Evolutionary conservation across 1,284 basidiomycete genomes (phyloP), one percentile per base, ranked within the genome.

Genomic region (Ustilago curta): DNA sequence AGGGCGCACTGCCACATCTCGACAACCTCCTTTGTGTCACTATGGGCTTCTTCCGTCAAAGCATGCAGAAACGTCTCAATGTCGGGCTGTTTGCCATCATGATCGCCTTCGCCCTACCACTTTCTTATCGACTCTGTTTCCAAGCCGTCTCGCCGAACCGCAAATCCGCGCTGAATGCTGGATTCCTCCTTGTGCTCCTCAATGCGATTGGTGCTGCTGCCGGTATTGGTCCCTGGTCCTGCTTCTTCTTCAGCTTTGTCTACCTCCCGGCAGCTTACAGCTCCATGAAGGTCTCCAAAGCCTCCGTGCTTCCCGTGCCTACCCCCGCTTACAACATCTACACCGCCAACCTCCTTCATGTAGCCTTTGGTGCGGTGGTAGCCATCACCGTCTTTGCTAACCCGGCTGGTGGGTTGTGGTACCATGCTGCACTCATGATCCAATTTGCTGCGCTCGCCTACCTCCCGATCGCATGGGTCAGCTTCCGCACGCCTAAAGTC

Each of bases 121-220:
- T 71, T 3, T 60, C 59, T 14, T 65, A 69, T 21, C 70, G 70
- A 23, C 74, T 76, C 54, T 69, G 56, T 25, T 76, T 72, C 63
- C 69, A 72, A 37, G 69, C 74, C 1, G 74, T 72, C 25, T 76
- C 74, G 43, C 74, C 74, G 0, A 76, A 76, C 35, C 65, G 74
- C 59, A 76, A 72, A 37, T 66, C 74, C 1, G 8, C 39, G 2
- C 39, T 76, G 51, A 66, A 70, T 40, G 53, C 62, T n/a, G 74
- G 64, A 4, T 0, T 72, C 49, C 19, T 63, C 27, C 56, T 76
- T 8, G 59, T 76, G 8, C 35, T 66, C 14, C 62, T 76, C 57
- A 68, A 62, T 56, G 45, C 39, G 16, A n/a, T 76, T 19, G 70
- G 74, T n/a, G 65, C 61, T 19, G 63, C 62, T 8, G 18, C 57